These are phyloP conservation scores for Paraconiothyrium brasiliense DNA, from an alignment of 2,329 filamentous ascomycete genomes.

Conservation along the genomic window DNA sequence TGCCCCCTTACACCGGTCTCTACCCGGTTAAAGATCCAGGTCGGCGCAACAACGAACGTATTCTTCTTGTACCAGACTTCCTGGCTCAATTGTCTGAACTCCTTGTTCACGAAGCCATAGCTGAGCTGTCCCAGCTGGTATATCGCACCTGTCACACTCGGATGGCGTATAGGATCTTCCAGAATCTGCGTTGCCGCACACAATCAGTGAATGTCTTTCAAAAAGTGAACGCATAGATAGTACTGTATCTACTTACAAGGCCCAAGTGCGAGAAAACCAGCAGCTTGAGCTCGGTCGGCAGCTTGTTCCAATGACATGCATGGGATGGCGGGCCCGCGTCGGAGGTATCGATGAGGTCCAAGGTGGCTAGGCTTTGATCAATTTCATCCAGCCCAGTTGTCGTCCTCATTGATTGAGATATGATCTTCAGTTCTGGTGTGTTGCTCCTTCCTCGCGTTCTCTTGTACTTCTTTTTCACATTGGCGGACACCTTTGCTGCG, in stretches of 20 bases:
- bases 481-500: not conserved
- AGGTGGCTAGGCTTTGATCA: not conserved
- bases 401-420: not conserved
- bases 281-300: not conserved
- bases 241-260: not conserved
- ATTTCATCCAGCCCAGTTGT: not conserved
- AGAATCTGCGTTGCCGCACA: not conserved
- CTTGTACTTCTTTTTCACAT: not conserved
- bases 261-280: not conserved
- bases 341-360: not conserved
- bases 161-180: not conserved
- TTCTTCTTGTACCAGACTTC: not conserved
- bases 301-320: not conserved
- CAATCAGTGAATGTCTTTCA: not conserved
- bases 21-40: not conserved
- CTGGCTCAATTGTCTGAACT: not conserved
- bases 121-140: not conserved
- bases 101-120: not conserved
- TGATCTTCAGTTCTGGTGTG: not conserved
- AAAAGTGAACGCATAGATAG: not conserved
- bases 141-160: not conserved
- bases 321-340: not conserved
- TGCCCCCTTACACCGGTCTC: not conserved
- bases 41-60: not conserved
- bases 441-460: not conserved